These are phyloP conservation scores for Nematocida sp. DNA, from an alignment of 371 early-diverging fungal genomes.

Conservation along the genomic window DNA sequence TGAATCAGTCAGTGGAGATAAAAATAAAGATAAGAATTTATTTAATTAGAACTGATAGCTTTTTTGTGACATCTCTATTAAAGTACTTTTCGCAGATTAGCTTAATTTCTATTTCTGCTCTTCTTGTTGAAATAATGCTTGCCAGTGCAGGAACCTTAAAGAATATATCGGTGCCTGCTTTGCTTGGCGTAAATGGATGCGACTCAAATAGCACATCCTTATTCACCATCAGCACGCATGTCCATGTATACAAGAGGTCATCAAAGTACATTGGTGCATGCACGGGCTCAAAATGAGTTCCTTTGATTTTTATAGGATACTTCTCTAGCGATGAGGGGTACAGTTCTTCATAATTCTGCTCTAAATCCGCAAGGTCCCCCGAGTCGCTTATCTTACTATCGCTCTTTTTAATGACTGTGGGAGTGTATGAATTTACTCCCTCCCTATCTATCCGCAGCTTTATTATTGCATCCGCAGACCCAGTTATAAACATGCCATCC, in stretches of 20 bases:
- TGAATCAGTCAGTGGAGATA: background rate
- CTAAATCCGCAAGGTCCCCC: background rate
- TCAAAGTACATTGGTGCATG: slow-evolving; percentile 35
- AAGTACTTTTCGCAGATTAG: slow-evolving; percentile 36
- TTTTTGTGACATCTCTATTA: slow-evolving; percentile 7
- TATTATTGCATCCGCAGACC: background rate
- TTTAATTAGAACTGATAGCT: slow-evolving; percentile 31
- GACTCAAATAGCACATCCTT: slow-evolving; percentile 19
- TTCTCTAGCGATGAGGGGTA: slow-evolving; percentile 19
- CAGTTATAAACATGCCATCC: slow-evolving; percentile 12
- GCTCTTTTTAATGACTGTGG: background rate
- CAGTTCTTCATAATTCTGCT: background rate
- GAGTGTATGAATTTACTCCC: background rate
- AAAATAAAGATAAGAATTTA: slow-evolving; percentile 10
- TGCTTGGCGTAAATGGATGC: slow-evolving; percentile 28
- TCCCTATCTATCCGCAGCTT: slow-evolving; percentile 10
- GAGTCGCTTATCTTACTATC: background rate
- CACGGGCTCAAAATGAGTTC: background rate
- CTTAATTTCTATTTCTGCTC: slow-evolving; percentile 17
- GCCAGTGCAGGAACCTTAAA: slow-evolving; percentile 40
- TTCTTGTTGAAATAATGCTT: background rate
- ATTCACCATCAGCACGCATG: slow-evolving; percentile 27
- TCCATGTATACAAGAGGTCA: slow-evolving; percentile 17
- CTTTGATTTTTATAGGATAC: slow-evolving; percentile 21
- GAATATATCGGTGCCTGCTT: slow-evolving; percentile 18